phyloP scores from a whole-genome alignment of 78 protist genomes.

The Polysphondylium violaceum region DNA sequence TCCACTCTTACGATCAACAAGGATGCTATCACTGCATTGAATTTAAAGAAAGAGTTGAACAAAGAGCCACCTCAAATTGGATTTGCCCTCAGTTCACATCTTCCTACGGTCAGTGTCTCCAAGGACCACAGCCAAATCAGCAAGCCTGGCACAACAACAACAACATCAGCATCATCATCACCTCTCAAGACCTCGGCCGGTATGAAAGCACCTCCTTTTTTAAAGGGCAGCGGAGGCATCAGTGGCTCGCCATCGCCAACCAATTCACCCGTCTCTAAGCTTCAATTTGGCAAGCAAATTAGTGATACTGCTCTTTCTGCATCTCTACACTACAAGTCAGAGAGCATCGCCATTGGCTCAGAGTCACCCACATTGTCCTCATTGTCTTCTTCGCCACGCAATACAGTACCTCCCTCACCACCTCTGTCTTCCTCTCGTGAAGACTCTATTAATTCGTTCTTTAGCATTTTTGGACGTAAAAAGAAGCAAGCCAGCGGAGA shows the following conservation, averaged over 20 bases:
- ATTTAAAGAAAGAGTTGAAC: too few species aligned
- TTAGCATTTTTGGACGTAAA: neutral
- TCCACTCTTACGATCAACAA: conserved; percentile 6
- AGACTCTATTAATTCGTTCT: conserved; percentile 11
- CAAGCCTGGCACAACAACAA: neutral
- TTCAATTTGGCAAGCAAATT: neutral
- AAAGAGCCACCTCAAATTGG: neutral
- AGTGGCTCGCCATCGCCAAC: neutral
- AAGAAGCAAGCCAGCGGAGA: conserved; percentile 15
- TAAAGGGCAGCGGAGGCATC: neutral
- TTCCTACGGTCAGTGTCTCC: too few species aligned
- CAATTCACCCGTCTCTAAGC: neutral
- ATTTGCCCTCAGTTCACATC: neutral
- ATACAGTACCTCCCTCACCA: neutral
- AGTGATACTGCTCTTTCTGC: conserved; percentile 8
- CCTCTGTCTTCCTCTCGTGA: conserved; percentile 22
- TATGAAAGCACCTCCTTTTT: neutral
- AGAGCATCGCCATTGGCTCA: neutral
- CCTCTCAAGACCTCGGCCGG: conserved; percentile 4
- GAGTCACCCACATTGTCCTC: conserved; percentile 10
- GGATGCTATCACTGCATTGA: neutral
- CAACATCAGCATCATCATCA: neutral
- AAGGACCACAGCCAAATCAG: neutral
- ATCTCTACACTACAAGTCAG: neutral
- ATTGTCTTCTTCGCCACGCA: conserved; percentile 9